These are phyloP conservation scores for Sphaceloma murrayae DNA, from an alignment of 2,329 filamentous ascomycete genomes.

Conservation along the genomic window DNA sequence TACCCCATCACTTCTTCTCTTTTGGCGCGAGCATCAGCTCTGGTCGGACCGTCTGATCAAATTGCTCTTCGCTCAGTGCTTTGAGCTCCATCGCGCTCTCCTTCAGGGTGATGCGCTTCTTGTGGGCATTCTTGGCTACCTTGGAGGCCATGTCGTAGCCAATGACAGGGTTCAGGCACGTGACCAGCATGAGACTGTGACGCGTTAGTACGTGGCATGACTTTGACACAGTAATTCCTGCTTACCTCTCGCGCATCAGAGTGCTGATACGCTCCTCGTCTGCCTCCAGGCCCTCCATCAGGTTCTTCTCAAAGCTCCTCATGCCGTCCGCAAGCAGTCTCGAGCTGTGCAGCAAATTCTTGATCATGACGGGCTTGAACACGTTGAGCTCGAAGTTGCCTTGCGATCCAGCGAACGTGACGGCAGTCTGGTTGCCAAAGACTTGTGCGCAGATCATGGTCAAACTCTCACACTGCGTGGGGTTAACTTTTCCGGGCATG, in stretches of 20 bases:
- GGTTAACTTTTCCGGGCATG: slow-evolving; percentile 99
- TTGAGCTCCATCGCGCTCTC: slow-evolving; percentile 88
- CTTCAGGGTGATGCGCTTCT: slow-evolving; percentile 92
- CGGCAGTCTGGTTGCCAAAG: slow-evolving; percentile 91
- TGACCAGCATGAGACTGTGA: slow-evolving; percentile 86
- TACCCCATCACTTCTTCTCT: slow-evolving; percentile 46
- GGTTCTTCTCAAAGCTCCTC: slow-evolving; percentile 89
- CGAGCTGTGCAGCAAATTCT: slow-evolving; percentile 86
- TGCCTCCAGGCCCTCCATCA: slow-evolving; percentile 77
- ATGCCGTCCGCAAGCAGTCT: slow-evolving; percentile 85
- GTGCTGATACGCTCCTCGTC: slow-evolving; percentile 86
- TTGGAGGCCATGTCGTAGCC: slow-evolving; percentile 96
- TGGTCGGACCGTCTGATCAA: slow-evolving; percentile 79
- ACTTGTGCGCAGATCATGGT: slow-evolving; percentile 98
- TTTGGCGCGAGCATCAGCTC: slow-evolving; percentile 91
- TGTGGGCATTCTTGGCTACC: slow-evolving; percentile 97
- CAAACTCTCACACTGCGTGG: slow-evolving; percentile 92
- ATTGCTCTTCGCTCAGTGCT: slow-evolving; percentile 78
- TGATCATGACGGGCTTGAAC: slow-evolving; percentile 94
- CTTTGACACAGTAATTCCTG: too few species aligned
- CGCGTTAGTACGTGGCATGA: background rate
- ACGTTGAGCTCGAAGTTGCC: slow-evolving; percentile 99
- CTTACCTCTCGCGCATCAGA: slow-evolving; percentile 90
- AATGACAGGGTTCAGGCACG: slow-evolving; percentile 93
- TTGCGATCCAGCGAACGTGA: slow-evolving; percentile 90